Base-by-base conservation (phyloP, 2,329 filamentous ascomycete genomes). In the Aspergillus viridinutans region DNA sequence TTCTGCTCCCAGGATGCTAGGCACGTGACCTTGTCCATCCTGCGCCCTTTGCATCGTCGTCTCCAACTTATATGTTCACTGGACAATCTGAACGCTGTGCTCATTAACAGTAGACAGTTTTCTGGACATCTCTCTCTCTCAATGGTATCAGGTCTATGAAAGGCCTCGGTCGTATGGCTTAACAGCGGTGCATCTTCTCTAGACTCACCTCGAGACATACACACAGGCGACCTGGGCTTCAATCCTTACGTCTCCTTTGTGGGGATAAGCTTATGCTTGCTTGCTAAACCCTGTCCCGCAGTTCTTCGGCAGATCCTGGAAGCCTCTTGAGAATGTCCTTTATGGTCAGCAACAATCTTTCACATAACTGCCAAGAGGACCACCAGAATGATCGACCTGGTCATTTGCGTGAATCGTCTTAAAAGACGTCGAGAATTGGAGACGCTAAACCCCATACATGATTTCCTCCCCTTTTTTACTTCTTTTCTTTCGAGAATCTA, bases 1-100 rank as follows among this genome's bases (percentile, higher is more conserved):
- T 4, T 48, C 14, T 53, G 28, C 47, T 54, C 50, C 62, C 61
- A 64, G 62, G 17, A 25, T 32, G 10, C 9, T 9, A 25, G 55
- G 52, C 64, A 66, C 64, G 64, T 66, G 64, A 66, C 52, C 26
- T 49, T 23, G n/a, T 17, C 5, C 14, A 20, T 49, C 3, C 42
- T 49, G 29, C 10, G 48, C 9, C 28, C 35, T 20, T 32, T 42
- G 20, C 47, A 38, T 40, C 47, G 25, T 56, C 35, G 14, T 26
- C 45, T 47, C 51, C 43, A 47, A 47, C 23, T 47, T 21, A 14
- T 23, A 47, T 47, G 4, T 26, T n/a, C 43, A 47, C 32, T 38
- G 14, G 14, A 17, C 32, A 14, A 38, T 38, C 14, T 38, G 14
- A 38, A 38, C 2, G 32, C 32, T 17, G 32, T 38, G 32, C 32